phyloP scores from a whole-genome alignment of 2,329 filamentous ascomycete species.

The Penicillium nordicum region DNA sequence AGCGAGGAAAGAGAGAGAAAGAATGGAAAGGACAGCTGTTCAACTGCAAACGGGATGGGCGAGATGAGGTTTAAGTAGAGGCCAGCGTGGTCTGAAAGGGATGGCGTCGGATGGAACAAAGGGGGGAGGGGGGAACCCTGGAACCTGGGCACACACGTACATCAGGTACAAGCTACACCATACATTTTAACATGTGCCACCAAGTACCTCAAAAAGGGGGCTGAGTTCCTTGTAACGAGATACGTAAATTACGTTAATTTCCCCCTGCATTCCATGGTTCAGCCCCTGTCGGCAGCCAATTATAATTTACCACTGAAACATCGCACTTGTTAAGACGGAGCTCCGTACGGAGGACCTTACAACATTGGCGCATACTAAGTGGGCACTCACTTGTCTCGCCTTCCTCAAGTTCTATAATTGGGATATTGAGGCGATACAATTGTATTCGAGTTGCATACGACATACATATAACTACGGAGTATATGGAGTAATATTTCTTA shows the following conservation, averaged over 20 bases:
- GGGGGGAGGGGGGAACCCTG: not conserved
- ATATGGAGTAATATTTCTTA: too few species aligned
- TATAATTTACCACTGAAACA: not conserved
- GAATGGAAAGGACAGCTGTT: slow-evolving; percentile 37
- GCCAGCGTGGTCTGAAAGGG: slow-evolving; percentile 38
- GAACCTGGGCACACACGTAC: not conserved
- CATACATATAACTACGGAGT: not conserved
- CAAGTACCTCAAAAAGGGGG: not conserved
- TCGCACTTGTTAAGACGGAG: not conserved
- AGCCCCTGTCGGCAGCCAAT: not conserved
- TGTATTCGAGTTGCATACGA: not conserved
- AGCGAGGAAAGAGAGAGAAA: slow-evolving; percentile 8
- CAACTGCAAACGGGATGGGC: slow-evolving; percentile 13
- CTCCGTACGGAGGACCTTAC: not conserved
- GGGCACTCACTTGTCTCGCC: not conserved
- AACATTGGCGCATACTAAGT: not conserved
- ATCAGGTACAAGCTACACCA: not conserved
- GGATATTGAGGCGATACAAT: not conserved
- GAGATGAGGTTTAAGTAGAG: slow-evolving; percentile 37
- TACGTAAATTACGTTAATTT: slow-evolving; percentile 9
- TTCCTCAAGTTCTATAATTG: not conserved
- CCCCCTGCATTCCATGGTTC: slow-evolving; percentile 16
- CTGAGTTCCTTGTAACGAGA: slow-evolving; percentile 2
- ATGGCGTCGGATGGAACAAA: slow-evolving; percentile 8
- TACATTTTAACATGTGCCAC: slow-evolving; percentile 1